A percentile compares a stretch with the other conserved stretches of the same genome.
These are phyloP conservation scores for Gymnopilus dilepis DNA, from an alignment of 768 basidiomycete species.

Conservation along the genomic window DNA sequence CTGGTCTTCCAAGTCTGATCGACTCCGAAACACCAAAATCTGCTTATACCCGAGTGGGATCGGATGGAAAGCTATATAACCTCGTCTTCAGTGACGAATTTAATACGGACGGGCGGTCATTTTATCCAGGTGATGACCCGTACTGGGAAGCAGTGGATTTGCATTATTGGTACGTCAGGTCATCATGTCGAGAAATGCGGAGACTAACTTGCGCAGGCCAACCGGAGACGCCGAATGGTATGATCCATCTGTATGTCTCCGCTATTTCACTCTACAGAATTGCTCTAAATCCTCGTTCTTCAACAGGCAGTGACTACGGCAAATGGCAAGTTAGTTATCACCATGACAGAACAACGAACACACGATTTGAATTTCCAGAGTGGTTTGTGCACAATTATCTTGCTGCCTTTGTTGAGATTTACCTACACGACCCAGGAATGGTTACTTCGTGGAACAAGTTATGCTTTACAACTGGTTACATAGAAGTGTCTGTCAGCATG, in stretches of 20 bases:
- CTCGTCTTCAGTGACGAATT: constrained; percentile 91
- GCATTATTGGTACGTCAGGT: constrained; percentile 72
- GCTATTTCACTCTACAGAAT: background rate
- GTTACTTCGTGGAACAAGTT: constrained; percentile 92
- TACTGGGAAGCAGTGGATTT: constrained; percentile 87
- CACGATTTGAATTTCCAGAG: constrained; percentile 87
- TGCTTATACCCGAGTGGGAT: constrained; percentile 62
- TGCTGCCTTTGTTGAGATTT: constrained; percentile 33
- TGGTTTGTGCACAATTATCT: constrained; percentile 48
- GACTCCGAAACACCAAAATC: constrained; percentile 75
- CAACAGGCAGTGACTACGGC: constrained; percentile 69
- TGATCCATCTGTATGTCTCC: constrained; percentile 58
- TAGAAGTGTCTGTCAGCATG: constrained; percentile 82
- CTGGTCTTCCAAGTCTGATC: constrained; percentile 70
- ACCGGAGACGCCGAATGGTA: constrained; percentile 89
- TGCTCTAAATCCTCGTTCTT: constrained; percentile 1
- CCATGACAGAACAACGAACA: constrained; percentile 67
- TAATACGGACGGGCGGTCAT: constrained; percentile 58
- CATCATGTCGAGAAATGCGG: background rate
- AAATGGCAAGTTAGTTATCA: constrained; percentile 81
- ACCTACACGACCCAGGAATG: constrained; percentile 50
- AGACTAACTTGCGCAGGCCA: constrained; percentile 39
- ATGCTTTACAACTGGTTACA: constrained; percentile 92
- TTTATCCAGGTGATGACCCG: constrained; percentile 84
- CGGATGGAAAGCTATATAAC: constrained; percentile 78